Conservation (phyloP, 129 eudicot species). For the Tagetes patula region DNA sequence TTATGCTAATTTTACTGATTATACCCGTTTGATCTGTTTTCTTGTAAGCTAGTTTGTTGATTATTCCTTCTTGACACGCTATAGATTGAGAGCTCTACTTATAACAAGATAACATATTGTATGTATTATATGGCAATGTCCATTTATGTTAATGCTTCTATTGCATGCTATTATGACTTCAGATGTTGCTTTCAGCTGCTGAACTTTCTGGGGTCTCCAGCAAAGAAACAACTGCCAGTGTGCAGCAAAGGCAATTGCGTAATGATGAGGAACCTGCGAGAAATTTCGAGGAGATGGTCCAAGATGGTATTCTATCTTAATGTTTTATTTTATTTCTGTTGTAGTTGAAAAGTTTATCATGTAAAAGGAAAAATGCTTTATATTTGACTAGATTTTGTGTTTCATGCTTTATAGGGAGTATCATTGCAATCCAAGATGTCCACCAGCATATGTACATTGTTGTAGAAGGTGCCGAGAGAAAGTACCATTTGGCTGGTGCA, state of each 20-base stretch:
- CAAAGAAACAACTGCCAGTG: slow-evolving; percentile 34
- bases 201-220: slow-evolving; percentile 57
- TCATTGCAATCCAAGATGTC: slow-evolving; percentile 86
- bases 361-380: slow-evolving; percentile 1
- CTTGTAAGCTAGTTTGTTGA: neutral
- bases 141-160: slow-evolving; percentile 9
- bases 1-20: neutral
- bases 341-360: slow-evolving; percentile 17
- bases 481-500: slow-evolving; percentile 63
- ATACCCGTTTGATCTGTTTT: neutral
- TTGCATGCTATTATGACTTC: slow-evolving; percentile 28
- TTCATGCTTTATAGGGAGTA: slow-evolving; percentile 53
- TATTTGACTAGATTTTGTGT: slow-evolving; percentile 32
- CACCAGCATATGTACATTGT: slow-evolving; percentile 80
- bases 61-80: neutral
- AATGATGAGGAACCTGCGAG: slow-evolving; percentile 53
- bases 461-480: slow-evolving; percentile 59
- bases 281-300: slow-evolving; percentile 52
- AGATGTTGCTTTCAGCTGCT: slow-evolving; percentile 65
- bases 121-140: neutral
- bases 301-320: slow-evolving; percentile 63
- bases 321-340: slow-evolving; percentile 14
- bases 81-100: neutral
- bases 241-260: slow-evolving; percentile 40
- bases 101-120: neutral